Conservation (phyloP, 169 alveolate genomes). For the Plasmodium gallinaceum region DNA sequence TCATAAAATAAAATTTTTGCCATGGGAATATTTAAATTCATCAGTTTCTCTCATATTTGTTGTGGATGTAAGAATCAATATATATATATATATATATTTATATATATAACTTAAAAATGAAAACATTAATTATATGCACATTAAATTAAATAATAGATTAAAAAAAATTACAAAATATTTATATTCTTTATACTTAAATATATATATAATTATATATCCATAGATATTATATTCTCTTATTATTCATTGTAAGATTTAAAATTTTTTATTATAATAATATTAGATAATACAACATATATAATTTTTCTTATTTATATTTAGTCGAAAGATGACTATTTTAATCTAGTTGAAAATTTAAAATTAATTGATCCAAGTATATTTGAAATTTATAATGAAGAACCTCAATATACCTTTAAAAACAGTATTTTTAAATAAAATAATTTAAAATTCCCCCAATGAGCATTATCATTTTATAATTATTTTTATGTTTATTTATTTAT, state of each 20-base stretch:
- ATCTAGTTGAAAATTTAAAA: constrained; percentile 44
- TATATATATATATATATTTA: background rate
- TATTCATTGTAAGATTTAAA: background rate
- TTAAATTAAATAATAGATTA: background rate
- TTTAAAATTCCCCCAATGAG: too few species aligned
- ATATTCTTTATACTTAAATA: background rate
- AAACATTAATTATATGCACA: background rate
- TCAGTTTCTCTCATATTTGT: constrained; percentile 45
- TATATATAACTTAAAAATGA: background rate
- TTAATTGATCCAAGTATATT: constrained; percentile 62
- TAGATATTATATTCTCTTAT: background rate
- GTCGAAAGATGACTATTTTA: constrained; percentile 60
- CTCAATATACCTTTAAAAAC: constrained; percentile 34
- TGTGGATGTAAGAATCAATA: constrained; percentile 22
- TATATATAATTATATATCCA: background rate
- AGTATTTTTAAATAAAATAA: constrained; percentile 16
- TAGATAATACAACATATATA: background rate
- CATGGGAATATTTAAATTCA: constrained; percentile 72
- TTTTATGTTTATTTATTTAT: background rate
- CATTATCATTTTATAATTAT: background rate
- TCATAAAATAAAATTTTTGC: constrained; percentile 37
- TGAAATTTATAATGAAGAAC: constrained; percentile 65
- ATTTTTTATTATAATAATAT: background rate
- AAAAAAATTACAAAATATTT: too few species aligned
- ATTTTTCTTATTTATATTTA: constrained; percentile 8